Evolutionary conservation across 148 eudicot genomes (phyloP).

Genomic region (Heliosperma pusillum): DNA sequence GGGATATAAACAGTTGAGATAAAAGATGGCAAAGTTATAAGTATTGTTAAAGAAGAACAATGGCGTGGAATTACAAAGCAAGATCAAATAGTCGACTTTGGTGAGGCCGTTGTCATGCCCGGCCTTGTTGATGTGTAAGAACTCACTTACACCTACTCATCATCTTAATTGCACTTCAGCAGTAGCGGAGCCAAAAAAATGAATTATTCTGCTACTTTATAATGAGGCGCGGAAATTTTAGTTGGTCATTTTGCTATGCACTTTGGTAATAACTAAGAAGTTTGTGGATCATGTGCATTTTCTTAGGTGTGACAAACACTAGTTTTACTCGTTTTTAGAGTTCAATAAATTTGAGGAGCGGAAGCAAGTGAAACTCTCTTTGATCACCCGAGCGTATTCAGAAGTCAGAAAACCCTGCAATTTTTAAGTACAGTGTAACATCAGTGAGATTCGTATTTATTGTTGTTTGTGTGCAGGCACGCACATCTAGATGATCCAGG

Average conservation of each 20-base stretch:
- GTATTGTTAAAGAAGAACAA: slow-evolving; percentile 58
- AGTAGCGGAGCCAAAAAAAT: too few relatives aligned
- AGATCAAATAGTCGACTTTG: slow-evolving; percentile 61
- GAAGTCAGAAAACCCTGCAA: not conserved
- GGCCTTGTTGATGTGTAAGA: slow-evolving; percentile 96
- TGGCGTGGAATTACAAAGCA: slow-evolving; percentile 47
- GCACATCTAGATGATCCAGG: slow-evolving; percentile 98
- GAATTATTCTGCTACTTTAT: too few relatives aligned
- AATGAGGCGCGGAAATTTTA: too few relatives aligned
- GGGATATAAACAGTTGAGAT: slow-evolving; percentile 68
- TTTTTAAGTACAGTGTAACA: not conserved
- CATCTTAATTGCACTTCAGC: not conserved
- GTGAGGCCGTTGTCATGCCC: slow-evolving; percentile 97
- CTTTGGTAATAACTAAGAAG: too few relatives aligned
- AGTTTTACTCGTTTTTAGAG: too few relatives aligned
- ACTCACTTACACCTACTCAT: slow-evolving; percentile 13
- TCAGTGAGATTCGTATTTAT: not conserved
- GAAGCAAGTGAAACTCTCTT: too few relatives aligned
- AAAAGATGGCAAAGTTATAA: slow-evolving; percentile 65
- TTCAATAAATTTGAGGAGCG: too few relatives aligned
- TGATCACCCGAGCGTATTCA: not conserved
- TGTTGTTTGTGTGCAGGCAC: slow-evolving; percentile 47
- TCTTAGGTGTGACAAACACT: too few relatives aligned
- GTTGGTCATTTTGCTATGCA: too few relatives aligned
- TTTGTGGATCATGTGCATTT: too few relatives aligned